Evolutionary conservation across 306 rosid genomes (phyloP).

Genomic region (Neltuma alba): DNA sequence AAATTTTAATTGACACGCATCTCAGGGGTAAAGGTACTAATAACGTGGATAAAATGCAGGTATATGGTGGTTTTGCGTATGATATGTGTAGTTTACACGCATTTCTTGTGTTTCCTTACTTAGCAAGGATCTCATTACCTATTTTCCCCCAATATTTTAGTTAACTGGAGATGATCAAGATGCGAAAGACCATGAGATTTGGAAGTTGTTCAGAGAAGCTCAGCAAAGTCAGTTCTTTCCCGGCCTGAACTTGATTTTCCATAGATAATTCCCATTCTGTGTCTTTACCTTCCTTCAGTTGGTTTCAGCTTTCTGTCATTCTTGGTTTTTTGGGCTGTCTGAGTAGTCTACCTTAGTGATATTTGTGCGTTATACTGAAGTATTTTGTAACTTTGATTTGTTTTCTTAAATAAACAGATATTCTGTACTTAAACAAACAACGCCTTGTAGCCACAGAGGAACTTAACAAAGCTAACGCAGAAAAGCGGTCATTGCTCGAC

Average conservation of each 20-base stretch:
- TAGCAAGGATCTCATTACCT: not conserved
- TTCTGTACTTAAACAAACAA: constrained; percentile 65
- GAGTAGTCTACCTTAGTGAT: not conserved
- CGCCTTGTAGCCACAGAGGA: constrained; percentile 69
- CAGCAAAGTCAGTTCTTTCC: constrained; percentile 69
- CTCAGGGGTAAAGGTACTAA: constrained; percentile 53
- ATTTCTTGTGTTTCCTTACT: constrained; percentile 9
- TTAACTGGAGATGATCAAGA: constrained; percentile 41
- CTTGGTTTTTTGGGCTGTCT: not conserved
- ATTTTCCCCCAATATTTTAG: constrained; percentile 37
- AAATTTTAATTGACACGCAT: constrained; percentile 21
- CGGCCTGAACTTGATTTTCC: not conserved
- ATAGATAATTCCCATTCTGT: not conserved
- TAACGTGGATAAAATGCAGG: constrained; percentile 53
- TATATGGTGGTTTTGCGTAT: constrained; percentile 38
- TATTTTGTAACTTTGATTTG: constrained; percentile 22
- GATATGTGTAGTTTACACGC: constrained; percentile 10
- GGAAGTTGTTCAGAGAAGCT: constrained; percentile 81
- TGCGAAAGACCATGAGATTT: constrained; percentile 49
- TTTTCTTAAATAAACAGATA: constrained; percentile 51
- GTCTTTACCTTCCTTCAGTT: not conserved
- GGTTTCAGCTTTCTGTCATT: not conserved
- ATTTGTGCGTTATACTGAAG: constrained; percentile 4
- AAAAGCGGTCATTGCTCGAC: constrained; percentile 53
- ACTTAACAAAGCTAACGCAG: constrained; percentile 53